These are phyloP conservation scores for Protea cynaroides DNA, from an alignment of 164 flowering plant species.

Conservation along the genomic window DNA sequence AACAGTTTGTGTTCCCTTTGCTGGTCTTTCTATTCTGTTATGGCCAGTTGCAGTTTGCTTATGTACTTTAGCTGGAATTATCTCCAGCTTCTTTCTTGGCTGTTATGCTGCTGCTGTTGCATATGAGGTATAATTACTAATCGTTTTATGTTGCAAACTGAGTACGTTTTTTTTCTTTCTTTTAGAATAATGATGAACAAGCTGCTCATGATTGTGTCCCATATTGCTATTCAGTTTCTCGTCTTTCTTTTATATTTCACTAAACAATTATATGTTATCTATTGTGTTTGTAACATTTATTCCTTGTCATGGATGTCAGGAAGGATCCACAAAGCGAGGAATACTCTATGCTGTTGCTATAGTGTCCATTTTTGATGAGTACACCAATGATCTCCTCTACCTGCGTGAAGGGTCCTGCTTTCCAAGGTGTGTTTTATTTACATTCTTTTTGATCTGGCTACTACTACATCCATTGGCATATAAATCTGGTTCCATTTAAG, in stretches of 20 bases:
- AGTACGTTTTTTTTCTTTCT: too few species aligned
- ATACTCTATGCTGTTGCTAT: conserved; percentile 26
- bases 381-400: conserved; percentile 34
- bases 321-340: conserved; percentile 34
- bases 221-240: neutral
- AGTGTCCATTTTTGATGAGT: conserved; percentile 33
- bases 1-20: conserved; percentile 38
- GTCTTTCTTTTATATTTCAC: neutral
- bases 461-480: neutral
- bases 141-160: neutral
- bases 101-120: conserved; percentile 32
- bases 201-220: neutral
- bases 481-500: neutral
- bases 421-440: conserved; percentile 25
- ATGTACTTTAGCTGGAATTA: conserved; percentile 18
- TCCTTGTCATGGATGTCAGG: conserved; percentile 13
- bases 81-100: conserved; percentile 29
- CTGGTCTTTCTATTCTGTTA: conserved; percentile 30
- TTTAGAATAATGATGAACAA: neutral
- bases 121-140: conserved; percentile 28
- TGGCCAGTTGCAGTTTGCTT: conserved; percentile 33
- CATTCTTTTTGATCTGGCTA: neutral
- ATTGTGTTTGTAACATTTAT: neutral
- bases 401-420: conserved; percentile 39
- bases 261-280: neutral